A percentile compares a stretch with the other conserved stretches of the same genome.
Conservation (phyloP, 257 asterid species). For the Nicotiana sylvestris region DNA sequence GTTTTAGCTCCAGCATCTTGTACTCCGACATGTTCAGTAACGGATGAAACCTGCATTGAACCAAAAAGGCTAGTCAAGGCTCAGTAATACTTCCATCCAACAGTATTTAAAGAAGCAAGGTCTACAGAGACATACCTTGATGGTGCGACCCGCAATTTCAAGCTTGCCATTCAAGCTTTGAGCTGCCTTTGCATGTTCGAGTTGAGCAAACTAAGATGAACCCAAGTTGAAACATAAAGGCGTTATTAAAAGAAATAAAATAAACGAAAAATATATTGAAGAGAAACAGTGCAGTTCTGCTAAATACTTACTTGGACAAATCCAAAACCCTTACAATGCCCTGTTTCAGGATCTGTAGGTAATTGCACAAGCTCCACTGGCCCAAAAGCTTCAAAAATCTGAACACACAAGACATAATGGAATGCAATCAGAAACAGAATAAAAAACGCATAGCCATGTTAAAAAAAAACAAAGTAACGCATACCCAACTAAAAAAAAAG, state of each 20-base stretch:
- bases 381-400: slow-evolving; percentile 99
- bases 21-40: slow-evolving; percentile 75
- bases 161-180: slow-evolving; percentile 86
- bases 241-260: background rate
- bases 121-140: slow-evolving; percentile 53
- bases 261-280: background rate
- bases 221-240: slow-evolving; percentile 14
- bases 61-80: slow-evolving; percentile 4
- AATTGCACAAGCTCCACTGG: slow-evolving; percentile 98
- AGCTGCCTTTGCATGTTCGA: slow-evolving; percentile 95
- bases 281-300: background rate
- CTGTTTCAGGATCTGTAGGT: slow-evolving; percentile 98
- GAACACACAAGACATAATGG: background rate
- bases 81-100: background rate
- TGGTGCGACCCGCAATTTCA: slow-evolving; percentile 95
- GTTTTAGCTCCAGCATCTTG: slow-evolving; percentile 93
- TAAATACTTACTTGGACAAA: slow-evolving; percentile 86
- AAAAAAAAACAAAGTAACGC: background rate
- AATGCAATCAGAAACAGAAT: background rate
- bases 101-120: background rate
- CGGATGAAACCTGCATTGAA: slow-evolving; percentile 77
- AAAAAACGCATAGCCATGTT: background rate
- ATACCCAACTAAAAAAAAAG: background rate
- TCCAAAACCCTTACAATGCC: slow-evolving; percentile 99
- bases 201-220: slow-evolving; percentile 60